These are phyloP conservation scores for Cunninghamia lanceolata DNA, from an alignment of 75 land plant genomes.

Conservation along the genomic window DNA sequence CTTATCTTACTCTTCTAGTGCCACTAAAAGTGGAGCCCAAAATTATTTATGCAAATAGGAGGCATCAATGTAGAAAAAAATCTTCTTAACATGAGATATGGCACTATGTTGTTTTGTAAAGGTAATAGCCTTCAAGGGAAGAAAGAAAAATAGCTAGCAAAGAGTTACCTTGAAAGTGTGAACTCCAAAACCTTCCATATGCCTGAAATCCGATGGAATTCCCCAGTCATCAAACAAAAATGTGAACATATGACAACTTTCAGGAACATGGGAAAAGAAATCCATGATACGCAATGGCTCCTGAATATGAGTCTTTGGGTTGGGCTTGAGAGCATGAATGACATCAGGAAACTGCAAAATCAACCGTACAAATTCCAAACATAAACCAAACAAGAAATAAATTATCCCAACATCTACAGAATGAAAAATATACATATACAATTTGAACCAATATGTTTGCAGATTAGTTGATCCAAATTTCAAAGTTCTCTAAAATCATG, in stretches of 20 bases:
- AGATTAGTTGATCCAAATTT: background rate
- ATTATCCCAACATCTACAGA: background rate
- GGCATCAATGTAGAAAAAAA: background rate
- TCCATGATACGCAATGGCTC: constrained; percentile 50
- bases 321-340: constrained; percentile 51
- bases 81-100: background rate
- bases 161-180: background rate
- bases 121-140: background rate
- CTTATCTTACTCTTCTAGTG: background rate
- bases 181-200: constrained; percentile 37
- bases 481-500: background rate
- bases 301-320: constrained; percentile 47
- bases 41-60: background rate
- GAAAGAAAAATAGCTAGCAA: background rate
- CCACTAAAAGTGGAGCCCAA: background rate
- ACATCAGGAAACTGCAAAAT: constrained; percentile 38
- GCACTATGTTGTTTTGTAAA: background rate
- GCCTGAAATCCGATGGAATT: constrained; percentile 43
- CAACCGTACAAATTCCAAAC: background rate
- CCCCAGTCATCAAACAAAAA: constrained; percentile 46
- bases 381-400: background rate
- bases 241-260: constrained; percentile 36
- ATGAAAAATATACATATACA: background rate
- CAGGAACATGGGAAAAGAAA: constrained; percentile 38
- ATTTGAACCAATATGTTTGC: background rate